Conservation (phyloP, 805 yeast genomes). For the Lachancea mirantina region DNA sequence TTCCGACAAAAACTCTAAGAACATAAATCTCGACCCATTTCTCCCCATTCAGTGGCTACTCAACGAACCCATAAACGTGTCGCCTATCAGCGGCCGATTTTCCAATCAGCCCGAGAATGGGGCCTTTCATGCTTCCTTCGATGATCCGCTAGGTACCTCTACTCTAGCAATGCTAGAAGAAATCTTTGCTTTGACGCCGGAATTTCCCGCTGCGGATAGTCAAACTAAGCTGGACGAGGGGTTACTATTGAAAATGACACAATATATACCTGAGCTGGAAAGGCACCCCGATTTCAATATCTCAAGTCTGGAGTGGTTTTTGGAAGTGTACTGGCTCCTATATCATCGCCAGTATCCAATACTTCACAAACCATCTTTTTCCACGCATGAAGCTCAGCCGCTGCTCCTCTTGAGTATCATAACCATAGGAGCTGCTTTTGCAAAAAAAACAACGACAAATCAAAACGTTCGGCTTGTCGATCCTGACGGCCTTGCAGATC, state of each 20-base stretch:
- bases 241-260: constrained; percentile 3
- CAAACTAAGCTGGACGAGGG: constrained; percentile 9
- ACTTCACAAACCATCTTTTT: constrained; percentile 9
- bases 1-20: too few relatives aligned
- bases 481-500: constrained; percentile 8
- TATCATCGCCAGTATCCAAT: constrained; percentile 10
- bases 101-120: constrained; percentile 9
- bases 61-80: constrained; percentile 1
- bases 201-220: constrained; percentile 7
- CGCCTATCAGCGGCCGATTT: constrained; percentile 4
- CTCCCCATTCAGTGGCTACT: constrained; percentile 9
- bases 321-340: constrained; percentile 9
- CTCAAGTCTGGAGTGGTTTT: constrained; percentile 6
- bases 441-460: constrained; percentile 5
- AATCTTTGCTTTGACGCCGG: constrained; percentile 9
- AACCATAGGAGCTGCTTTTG: constrained; percentile 9
- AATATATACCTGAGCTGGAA: constrained; percentile 5
- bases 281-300: constrained; percentile 7
- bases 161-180: constrained; percentile 8
- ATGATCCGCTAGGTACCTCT: constrained; percentile 7
- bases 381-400: constrained; percentile 7
- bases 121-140: constrained; percentile 7
- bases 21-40: too few relatives aligned
- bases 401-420: constrained; percentile 8
- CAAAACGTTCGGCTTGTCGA: constrained; percentile 4